Evolutionary conservation across 2,329 filamentous ascomycete species (phyloP), one percentile per base, ranked within the genome.

Genomic region (Fusarium piperis): DNA sequence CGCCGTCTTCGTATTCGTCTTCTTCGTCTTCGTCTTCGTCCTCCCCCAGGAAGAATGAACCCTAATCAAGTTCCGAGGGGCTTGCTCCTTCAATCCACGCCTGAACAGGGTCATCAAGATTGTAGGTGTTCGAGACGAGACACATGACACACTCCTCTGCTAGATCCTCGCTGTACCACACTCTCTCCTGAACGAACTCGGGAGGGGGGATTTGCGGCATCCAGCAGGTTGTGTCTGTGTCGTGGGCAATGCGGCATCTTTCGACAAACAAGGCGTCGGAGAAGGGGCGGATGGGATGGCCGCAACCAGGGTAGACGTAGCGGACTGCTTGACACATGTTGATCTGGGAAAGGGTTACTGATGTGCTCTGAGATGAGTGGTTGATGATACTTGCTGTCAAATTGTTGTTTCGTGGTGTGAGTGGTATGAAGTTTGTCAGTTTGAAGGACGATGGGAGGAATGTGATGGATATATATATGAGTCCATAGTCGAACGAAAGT

Each of bases 281-380:
- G 3, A 38, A 4, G 10, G 64, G 60, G 5, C 63, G 36, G 16
- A 78, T 20, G 3, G 62, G 59, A 38, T 78, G 76, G 2, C 71
- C 61, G 53, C 76, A 78, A n/a, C 28, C n/a, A 6, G 68, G 70
- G 41, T 77, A 69, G 13, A 71, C 58, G 59, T 77, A 78, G 18
- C 66, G 62, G 38, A 76, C 32, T 1, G 72, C 62, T 20, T 68
- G 65, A 44, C 76, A 78, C 75, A 78, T 78, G 3, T 9, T 59
- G 33, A 20, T 23, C 53, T 62, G n/a, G 12, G 4, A 13, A 11
- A n/a, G n/a, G 6, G 35, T 32, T 12, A 58, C 8, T 23, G 15
- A 9, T 38, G n/a, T 56, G 23, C 5, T 12, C 26, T 39, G 35
- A 11, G 23, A 6, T 23, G 23, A 15, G 35, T 2, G 7, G 9